Conservation (phyloP, 805 yeast species). For the Torulaspora delbrueckii region DNA sequence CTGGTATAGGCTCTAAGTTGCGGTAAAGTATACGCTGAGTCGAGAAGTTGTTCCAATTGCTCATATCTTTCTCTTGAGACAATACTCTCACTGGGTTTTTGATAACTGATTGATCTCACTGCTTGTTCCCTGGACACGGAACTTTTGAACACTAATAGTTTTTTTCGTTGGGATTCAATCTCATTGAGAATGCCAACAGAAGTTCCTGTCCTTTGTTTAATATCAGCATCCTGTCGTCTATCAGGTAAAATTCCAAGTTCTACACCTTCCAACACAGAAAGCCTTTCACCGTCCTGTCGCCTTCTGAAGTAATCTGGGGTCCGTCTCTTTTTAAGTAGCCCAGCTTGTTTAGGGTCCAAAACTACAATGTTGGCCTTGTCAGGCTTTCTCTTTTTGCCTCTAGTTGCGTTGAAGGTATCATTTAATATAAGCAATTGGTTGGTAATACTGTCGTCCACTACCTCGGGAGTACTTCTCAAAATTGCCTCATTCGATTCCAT, state of each 20-base stretch:
- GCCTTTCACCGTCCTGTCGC: conserved; percentile 5
- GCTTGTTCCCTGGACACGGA: conserved; percentile 26
- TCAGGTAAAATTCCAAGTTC: conserved; percentile 15
- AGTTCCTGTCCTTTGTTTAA: neutral
- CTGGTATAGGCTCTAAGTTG: conserved; percentile 26
- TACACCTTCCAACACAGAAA: conserved; percentile 31
- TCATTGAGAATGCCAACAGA: conserved; percentile 15
- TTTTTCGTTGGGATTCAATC: conserved; percentile 21
- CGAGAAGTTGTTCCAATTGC: conserved; percentile 20
- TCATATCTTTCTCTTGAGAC: conserved; percentile 23
- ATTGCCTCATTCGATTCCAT: neutral
- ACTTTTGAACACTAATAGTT: conserved; percentile 23
- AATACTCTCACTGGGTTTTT: conserved; percentile 19
- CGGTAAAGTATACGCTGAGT: conserved; percentile 25
- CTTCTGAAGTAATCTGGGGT: conserved; percentile 15
- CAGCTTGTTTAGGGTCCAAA: conserved; percentile 27
- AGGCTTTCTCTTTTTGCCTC: conserved; percentile 33
- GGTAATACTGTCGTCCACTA: neutral
- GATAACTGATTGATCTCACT: conserved; percentile 26
- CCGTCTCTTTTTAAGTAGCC: conserved; percentile 17
- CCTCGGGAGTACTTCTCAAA: neutral
- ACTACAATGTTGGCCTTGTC: conserved; percentile 27
- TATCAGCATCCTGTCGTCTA: neutral
- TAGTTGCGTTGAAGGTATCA: conserved; percentile 5
- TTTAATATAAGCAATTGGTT: neutral